A percentile compares a stretch with the other conserved stretches of the same genome.
Conservation (phyloP, 2,329 filamentous ascomycete species). For the Ceratocystis diversiconidia region DNA sequence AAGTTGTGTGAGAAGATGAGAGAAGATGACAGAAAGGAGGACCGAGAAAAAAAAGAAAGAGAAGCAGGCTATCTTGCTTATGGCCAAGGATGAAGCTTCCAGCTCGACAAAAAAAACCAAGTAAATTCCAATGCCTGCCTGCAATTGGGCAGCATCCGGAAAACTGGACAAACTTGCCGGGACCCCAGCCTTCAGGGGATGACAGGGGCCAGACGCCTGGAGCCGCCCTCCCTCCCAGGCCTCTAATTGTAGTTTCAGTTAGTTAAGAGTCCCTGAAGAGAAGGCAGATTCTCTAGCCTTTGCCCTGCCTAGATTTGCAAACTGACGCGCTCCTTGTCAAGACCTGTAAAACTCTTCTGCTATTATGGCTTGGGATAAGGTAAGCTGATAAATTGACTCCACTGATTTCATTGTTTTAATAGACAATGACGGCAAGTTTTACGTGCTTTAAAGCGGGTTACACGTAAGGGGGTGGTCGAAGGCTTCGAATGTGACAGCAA, state of each 20-base stretch:
- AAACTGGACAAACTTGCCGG: slow-evolving; percentile 5
- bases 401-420: too few relatives aligned
- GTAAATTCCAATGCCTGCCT: background rate
- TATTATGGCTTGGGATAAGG: too few relatives aligned
- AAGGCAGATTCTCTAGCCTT: background rate
- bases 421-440: background rate
- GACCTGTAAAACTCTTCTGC: too few relatives aligned
- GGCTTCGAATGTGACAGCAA: background rate
- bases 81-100: slow-evolving; percentile 2
- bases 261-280: background rate
- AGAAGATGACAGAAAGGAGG: slow-evolving; percentile 1
- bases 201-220: background rate
- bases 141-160: slow-evolving; percentile 5
- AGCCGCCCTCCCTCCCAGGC: slow-evolving; percentile 1
- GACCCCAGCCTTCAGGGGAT: background rate
- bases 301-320: background rate
- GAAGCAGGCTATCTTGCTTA: background rate
- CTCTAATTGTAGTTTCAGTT: slow-evolving; percentile 6
- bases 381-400: too few relatives aligned
- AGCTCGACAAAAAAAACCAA: background rate
- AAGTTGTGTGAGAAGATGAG: background rate
- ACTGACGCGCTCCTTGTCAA: too few relatives aligned
- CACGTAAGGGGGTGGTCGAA: background rate
- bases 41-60: background rate
- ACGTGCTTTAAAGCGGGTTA: background rate